Conservation (phyloP, 805 yeast genomes). For the Kodamaea kakaduensis region DNA sequence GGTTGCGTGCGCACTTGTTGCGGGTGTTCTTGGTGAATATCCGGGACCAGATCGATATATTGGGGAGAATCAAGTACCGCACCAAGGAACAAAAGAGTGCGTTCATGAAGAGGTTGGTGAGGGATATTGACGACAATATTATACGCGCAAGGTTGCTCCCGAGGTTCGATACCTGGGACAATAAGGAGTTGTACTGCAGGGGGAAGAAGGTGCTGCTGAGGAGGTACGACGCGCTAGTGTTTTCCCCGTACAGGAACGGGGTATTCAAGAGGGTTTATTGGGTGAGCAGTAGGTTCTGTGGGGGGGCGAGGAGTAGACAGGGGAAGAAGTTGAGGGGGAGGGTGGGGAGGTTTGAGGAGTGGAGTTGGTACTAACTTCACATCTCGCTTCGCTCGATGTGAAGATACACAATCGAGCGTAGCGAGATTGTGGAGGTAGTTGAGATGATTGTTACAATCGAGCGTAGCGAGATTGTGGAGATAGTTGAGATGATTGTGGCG, state of each 20-base stretch:
- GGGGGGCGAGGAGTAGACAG: constrained; percentile 3
- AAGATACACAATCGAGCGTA: too few relatives aligned
- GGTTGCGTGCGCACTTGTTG: constrained; percentile 30
- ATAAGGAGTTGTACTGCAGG: constrained; percentile 5
- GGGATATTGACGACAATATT: constrained; percentile 19
- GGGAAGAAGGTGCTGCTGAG: constrained; percentile 8
- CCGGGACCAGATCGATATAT: constrained; percentile 35
- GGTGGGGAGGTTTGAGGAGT: constrained; percentile 5
- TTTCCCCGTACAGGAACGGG: constrained; percentile 21
- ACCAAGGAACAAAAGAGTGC: constrained; percentile 24
- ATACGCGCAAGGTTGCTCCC: constrained; percentile 5
- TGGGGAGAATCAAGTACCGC: constrained; percentile 33
- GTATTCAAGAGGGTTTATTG: constrained; percentile 33
- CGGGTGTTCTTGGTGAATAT: constrained; percentile 35
- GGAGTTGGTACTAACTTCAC: constrained; percentile 7
- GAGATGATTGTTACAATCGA: too few relatives aligned
- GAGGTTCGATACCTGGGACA: constrained; percentile 5
- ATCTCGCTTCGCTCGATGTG: too few relatives aligned
- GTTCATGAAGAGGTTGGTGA: constrained; percentile 25
- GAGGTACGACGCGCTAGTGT: constrained; percentile 24
- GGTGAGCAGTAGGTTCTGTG: constrained; percentile 16
- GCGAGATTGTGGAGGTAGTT: too few relatives aligned
- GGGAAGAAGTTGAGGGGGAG: constrained; percentile 3
- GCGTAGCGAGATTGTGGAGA: too few relatives aligned
- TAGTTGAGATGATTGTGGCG: too few relatives aligned